Base-by-base conservation (phyloP, 805 yeast genomes). In the Priceomyces fermenticarens region DNA sequence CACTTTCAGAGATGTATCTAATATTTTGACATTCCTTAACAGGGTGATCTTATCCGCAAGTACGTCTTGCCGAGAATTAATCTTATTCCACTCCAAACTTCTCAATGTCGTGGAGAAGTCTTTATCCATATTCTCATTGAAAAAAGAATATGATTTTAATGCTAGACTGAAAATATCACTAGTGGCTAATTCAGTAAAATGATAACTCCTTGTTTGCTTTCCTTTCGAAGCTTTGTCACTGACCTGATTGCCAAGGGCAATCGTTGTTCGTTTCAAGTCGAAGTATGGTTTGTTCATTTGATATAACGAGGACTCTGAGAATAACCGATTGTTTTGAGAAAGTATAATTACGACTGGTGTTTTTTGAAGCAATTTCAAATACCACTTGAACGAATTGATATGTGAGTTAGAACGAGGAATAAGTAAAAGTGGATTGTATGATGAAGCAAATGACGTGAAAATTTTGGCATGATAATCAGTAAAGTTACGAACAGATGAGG, bases 331-430 rank as follows among this genome's bases (percentile, higher is more conserved):
- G 32, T 43, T 45, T 39, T 62, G 63, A 32, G 53, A 51, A 15
- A 66, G 49, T 11, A 67, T 46, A 11, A 67, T 42, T 1, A 60
- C 38, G 5, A 66, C 47, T 3, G 72, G 72, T 1, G 71, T 52
- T 7, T 46, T 39, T 4, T 45, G 38, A 12, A 67, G 43, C 12
- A 65, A 52, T 30, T 58, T 46, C 20, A 42, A 44, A 43, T 54
- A 65, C 70, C 70, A 67, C 33, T 47, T 45, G 44, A 53, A 55
- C 10, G 64, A 52, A 32, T 58, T 55, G 20, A 33, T 32, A 3
- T 42, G 26, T 7, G 48, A 27, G 3, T 20, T 15, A 9, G 42
- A 45, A 1, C 40, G 14, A 2, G 55, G 58, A 3, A 52, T 43
- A 1, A 30, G 17, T 15, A 9, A 8, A 11, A 43, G 41, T 3